Evolutionary conservation across 108 stramenopile genomes (phyloP).

Genomic region (Cyclostephanos invisitatus): DNA sequence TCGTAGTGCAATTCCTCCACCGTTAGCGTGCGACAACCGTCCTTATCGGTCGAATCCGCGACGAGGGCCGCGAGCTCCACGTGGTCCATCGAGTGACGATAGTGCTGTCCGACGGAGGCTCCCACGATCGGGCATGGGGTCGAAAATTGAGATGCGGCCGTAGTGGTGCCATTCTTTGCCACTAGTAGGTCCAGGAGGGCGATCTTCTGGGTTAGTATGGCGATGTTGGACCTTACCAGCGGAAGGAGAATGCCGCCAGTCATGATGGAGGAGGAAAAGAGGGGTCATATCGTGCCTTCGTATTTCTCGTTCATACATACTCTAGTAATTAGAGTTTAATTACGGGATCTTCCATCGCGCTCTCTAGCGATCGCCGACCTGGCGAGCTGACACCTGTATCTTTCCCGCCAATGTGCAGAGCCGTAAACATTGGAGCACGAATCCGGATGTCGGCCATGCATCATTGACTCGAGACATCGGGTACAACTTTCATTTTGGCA

Average conservation of each 20-base stretch:
- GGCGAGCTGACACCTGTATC: background rate
- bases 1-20: slow-evolving; percentile 69
- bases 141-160: slow-evolving; percentile 55
- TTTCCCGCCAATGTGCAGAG: background rate
- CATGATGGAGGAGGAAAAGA: too few relatives aligned
- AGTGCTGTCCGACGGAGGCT: slow-evolving; percentile 86
- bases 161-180: slow-evolving; percentile 45
- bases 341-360: too few relatives aligned
- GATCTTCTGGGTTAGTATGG: slow-evolving; percentile 76
- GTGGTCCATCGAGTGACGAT: slow-evolving; percentile 93
- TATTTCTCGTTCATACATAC: too few relatives aligned
- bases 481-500: background rate
- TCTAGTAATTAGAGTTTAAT: too few relatives aligned
- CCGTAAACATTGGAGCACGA: too few relatives aligned
- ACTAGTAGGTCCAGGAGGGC: slow-evolving; percentile 59
- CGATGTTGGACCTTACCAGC: slow-evolving; percentile 56
- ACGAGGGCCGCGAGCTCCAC: slow-evolving; percentile 63
- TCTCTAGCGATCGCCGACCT: too few relatives aligned
- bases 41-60: slow-evolving; percentile 25
- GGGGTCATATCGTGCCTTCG: too few relatives aligned
- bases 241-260: slow-evolving; percentile 27
- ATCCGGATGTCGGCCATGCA: background rate
- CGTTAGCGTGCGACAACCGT: background rate
- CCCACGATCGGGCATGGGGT: slow-evolving; percentile 69
- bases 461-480: background rate